Evolutionary conservation across 805 yeast genomes (phyloP), one percentile per base, ranked within the genome.

Genomic region (Dipodascus geniculatus): DNA sequence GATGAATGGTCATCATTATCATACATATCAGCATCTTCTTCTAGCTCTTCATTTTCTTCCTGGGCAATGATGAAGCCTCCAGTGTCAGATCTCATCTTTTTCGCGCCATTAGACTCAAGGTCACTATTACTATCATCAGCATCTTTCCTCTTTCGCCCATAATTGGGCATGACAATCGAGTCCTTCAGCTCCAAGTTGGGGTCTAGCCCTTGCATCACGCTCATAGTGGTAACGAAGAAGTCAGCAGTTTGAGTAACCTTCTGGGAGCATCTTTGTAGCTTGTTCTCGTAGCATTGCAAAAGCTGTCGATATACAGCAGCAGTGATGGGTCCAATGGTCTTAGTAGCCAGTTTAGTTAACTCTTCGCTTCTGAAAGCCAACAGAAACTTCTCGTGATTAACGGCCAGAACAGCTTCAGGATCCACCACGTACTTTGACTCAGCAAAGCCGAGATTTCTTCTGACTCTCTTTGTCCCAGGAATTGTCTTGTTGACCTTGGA

Each of bases 251-350:
- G 52, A 2, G 63, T 63, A 11, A 55, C 55, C 11, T 63, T 60
- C 31, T 70, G 68, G 2, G 56, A 48, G 50, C 73, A 69, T 8
- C 65, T 56, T 31, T 62, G 60, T 2, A 76, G 50, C 70, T 71
- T 57, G 71, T 56, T 74, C 65, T 88, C 96, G 19, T 85, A 72
- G 42, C 76, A 63, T 17, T 67, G 59, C 54, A 93, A 74, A 2
- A 82, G 80, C 9, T 74, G 66, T 49, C 73, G 72, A 64, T 86
- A 91, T 9, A 93, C 74, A 48, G 73, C 67, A 0, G 93, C 74
- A 0, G 95, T 74, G 1, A 85, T 66, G 3, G 74, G 68, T 2
- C 98, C 98, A 31, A 89, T 68, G 53, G 87, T 75, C 49, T 84
- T 82, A 28, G 75, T 72, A 14, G 83, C 85, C 51, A 85, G 74